A percentile compares a stretch with the other conserved stretches of the same genome.
These are phyloP conservation scores for Colletotrichum sp. DNA, from an alignment of 2,329 filamentous ascomycete species.

Conservation along the genomic window DNA sequence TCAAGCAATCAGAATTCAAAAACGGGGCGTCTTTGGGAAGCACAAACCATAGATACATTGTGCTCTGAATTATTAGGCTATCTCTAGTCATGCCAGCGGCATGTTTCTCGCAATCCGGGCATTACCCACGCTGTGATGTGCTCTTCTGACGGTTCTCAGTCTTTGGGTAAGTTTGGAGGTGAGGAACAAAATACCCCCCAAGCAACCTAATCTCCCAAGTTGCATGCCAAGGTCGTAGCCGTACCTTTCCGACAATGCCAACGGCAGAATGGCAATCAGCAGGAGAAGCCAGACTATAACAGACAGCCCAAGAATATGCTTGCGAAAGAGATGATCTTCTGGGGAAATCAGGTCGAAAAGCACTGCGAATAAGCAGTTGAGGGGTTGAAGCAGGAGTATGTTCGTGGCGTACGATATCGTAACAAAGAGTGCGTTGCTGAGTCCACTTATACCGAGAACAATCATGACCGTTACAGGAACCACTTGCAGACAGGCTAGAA, in stretches of 20 bases:
- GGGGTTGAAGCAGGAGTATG: rapidly evolving
- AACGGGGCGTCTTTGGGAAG: not conserved
- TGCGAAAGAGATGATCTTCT: not conserved
- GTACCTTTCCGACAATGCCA: too few relatives aligned
- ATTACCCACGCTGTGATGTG: rapidly evolving
- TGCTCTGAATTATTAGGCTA: too few relatives aligned
- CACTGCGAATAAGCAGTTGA: not conserved
- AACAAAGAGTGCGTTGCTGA: not conserved
- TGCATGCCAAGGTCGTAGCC: too few relatives aligned
- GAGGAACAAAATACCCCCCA: too few relatives aligned
- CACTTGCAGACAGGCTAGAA: not conserved
- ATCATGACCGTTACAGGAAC: not conserved
- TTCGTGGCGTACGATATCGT: rapidly evolving
- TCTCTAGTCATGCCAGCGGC: rapidly evolving
- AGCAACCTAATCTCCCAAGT: too few relatives aligned
- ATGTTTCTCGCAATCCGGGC: too few relatives aligned
- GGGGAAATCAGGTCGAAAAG: not conserved
- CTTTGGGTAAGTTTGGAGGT: too few relatives aligned
- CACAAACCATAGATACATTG: not conserved
- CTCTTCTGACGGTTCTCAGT: rapidly evolving
- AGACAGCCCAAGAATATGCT: rapidly evolving
- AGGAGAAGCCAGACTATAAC: not conserved
- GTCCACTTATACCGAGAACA: too few relatives aligned
- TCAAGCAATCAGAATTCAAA: too few relatives aligned
- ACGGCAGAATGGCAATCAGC: rapidly evolving